Conservation (phyloP, 2,329 filamentous ascomycete genomes). For the Diaporthe citrichinensis region DNA sequence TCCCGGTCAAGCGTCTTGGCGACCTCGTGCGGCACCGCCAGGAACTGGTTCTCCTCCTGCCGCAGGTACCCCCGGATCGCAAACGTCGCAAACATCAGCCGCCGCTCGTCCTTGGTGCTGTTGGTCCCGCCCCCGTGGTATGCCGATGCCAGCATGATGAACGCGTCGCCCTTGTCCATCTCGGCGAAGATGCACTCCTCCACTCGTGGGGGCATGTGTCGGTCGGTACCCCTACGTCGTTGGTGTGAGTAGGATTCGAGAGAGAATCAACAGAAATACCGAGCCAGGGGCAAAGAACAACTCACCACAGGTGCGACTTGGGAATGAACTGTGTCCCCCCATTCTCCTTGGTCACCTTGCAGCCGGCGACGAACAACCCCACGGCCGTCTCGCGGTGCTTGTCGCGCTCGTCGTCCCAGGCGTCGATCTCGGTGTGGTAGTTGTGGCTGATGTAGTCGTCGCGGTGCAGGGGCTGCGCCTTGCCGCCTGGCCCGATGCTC, state of each 20-base stretch:
- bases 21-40: constrained; percentile 4
- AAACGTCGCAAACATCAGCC: constrained; percentile 22
- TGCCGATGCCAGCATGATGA: constrained; percentile 17
- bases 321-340: constrained; percentile 11
- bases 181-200: constrained; percentile 14
- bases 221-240: neutral
- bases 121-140: constrained; percentile 2
- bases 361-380: neutral
- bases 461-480: constrained; percentile 16
- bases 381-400: constrained; percentile 9
- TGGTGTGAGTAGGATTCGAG: neutral
- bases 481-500: constrained; percentile 6
- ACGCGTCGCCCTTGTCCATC: constrained; percentile 23
- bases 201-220: constrained; percentile 5
- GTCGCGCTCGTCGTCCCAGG: constrained; percentile 21
- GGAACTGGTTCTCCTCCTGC: constrained; percentile 22
- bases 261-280: too few relatives aligned
- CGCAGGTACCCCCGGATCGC: constrained; percentile 2
- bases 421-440: constrained; percentile 14
- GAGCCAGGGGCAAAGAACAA: neutral
- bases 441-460: constrained; percentile 22
- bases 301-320: constrained; percentile 4
- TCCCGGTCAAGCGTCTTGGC: neutral
- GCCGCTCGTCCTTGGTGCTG: constrained; percentile 8
- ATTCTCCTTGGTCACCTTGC: constrained; percentile 24